These are phyloP conservation scores for Osmanthus fragrans DNA, from an alignment of 257 asterid genomes.

Conservation along the genomic window DNA sequence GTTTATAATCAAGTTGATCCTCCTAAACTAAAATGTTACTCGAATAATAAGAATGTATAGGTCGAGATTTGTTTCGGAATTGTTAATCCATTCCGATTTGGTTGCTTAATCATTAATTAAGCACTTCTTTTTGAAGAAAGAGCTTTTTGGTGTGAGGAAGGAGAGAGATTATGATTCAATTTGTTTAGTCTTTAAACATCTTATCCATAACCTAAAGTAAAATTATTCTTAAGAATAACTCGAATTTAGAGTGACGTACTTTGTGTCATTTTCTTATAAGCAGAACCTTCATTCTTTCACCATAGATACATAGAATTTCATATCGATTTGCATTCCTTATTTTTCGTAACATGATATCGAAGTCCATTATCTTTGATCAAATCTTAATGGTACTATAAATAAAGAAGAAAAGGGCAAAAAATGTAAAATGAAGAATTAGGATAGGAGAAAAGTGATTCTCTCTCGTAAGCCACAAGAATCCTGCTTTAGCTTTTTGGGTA, in stretches of 20 bases:
- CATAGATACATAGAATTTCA: no score
- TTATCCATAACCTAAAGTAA: conserved; percentile 1
- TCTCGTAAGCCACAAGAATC: conserved; percentile 54
- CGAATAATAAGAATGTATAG: neutral
- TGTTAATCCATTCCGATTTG: neutral
- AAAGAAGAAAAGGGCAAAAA: neutral
- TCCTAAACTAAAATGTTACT: neutral
- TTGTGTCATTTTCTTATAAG: no score
- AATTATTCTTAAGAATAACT: neutral
- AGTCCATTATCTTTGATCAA: no score
- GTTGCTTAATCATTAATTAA: neutral
- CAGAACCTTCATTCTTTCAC: no score
- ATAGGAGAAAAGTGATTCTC: conserved; percentile 22
- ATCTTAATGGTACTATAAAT: no score
- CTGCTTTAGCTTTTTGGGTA: conserved; percentile 22
- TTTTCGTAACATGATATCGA: no score
- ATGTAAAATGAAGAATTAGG: conserved; percentile 4
- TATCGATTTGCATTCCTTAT: no score
- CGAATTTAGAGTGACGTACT: neutral
- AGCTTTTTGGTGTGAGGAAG: neutral
- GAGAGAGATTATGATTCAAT: neutral
- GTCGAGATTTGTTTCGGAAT: neutral
- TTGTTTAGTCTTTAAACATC: neutral
- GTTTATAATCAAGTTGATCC: neutral
- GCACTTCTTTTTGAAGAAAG: neutral